These are phyloP conservation scores for Metschnikowia colocasiae DNA, from an alignment of 805 yeast genomes.

Conservation along the genomic window DNA sequence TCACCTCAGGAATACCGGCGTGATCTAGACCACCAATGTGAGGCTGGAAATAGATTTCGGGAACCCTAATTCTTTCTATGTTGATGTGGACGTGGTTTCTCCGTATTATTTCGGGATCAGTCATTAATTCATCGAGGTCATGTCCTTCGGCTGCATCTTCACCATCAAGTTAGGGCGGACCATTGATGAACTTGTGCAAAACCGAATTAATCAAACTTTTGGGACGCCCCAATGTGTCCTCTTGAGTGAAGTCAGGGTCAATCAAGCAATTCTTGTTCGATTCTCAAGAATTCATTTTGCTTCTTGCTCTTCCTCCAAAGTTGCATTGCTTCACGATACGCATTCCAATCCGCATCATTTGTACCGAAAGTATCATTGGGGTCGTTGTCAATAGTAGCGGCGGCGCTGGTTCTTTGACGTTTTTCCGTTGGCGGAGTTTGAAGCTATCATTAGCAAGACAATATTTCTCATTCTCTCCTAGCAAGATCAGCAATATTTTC, in stretches of 20 bases:
- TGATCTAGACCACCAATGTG: conserved; percentile 92
- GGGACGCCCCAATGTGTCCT: conserved; percentile 76
- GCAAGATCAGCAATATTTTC: too few species aligned
- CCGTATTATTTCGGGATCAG: conserved; percentile 62
- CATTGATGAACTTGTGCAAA: conserved; percentile 81
- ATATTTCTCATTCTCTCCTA: conserved; percentile 89
- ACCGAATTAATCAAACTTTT: conserved; percentile 69
- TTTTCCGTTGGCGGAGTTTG: conserved; percentile 44
- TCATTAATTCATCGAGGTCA: conserved; percentile 41
- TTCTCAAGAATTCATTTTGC: conserved; percentile 55
- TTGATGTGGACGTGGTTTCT: conserved; percentile 86
- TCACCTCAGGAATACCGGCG: conserved; percentile 83
- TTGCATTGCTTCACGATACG: conserved; percentile 76
- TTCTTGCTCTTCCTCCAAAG: conserved; percentile 77
- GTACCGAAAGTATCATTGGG: conserved; percentile 95
- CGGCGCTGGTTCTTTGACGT: conserved; percentile 37
- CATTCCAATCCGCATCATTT: conserved; percentile 92
- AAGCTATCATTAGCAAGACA: conserved; percentile 70
- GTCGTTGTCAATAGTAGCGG: conserved; percentile 77
- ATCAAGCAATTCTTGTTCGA: conserved; percentile 77
- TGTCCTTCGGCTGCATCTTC: conserved; percentile 41
- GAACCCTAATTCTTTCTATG: conserved; percentile 85
- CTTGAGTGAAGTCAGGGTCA: conserved; percentile 83
- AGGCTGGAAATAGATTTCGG: conserved; percentile 91
- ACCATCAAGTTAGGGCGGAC: conserved; percentile 76